Base-by-base conservation (phyloP, 176 grass and related monocot genomes). In the Urochloa ruziziensis region DNA sequence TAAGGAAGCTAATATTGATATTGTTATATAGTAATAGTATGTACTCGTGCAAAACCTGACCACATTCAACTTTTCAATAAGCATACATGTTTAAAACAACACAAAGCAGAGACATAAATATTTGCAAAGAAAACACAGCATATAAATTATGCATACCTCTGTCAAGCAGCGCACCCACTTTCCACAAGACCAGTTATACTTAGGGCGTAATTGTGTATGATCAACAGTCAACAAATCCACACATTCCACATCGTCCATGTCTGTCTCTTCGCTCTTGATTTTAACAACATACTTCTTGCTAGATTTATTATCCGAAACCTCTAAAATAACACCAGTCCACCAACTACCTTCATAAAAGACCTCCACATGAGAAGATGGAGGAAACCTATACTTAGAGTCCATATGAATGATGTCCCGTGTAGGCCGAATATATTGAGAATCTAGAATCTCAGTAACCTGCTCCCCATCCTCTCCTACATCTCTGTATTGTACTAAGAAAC, bases 321-420 rank as follows among this genome's bases (percentile, higher is more conserved):
- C 33, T 19, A 52, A 21, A 68, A 89, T 33, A 52, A 68, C 70
- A 70, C 77, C 82, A 70, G 87, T 77, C 82, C 82, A 85, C 87
- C 87, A 89, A 7, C 77, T 81, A 76, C 33, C 62, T 51, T 85
- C 40, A 42, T 69, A 49, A 4, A 76, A 62, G 52, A 85, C 70
- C 42, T 89, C 82, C 0, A 49, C 70, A 21, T 33, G 69, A 81
- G 82, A 89, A 75, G 69, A 44, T 47, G 40, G 82, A 25, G 32
- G 19, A 76, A 89, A 85, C 21, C 77, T 84, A 36, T 80, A 89
- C 82, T 80, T 80, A 1, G 75, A 86, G 40, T 80, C 56, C 84
- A 80, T 89, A 21, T 6, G 61, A 47, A 17, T 29, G 32, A 62
- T 18, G 10, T 36, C 32, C 13, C 53, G 53, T 19, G 69, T 10